Conservation (phyloP, 768 basidiomycete genomes). For the Holtermanniella nyarrowii region DNA sequence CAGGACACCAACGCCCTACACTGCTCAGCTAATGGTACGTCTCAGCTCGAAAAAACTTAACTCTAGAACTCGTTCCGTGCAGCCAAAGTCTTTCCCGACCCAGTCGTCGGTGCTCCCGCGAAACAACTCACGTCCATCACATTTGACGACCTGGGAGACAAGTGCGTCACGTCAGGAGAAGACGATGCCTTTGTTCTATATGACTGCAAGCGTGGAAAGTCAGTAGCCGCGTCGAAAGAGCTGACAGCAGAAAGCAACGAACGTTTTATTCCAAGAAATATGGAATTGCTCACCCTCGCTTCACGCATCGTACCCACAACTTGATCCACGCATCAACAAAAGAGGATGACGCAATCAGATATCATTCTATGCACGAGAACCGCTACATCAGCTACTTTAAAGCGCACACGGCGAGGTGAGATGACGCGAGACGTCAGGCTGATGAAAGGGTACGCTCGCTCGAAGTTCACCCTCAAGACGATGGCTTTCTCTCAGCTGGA, state of each 20-base stretch:
- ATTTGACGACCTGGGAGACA: slow-evolving; percentile 85
- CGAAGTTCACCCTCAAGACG: slow-evolving; percentile 82
- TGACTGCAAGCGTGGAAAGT: slow-evolving; percentile 84
- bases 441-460: slow-evolving; percentile 63
- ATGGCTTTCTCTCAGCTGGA: slow-evolving; percentile 90
- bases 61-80: slow-evolving; percentile 41
- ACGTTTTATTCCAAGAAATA: slow-evolving; percentile 89
- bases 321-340: slow-evolving; percentile 89
- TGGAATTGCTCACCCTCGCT: slow-evolving; percentile 85
- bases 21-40: not conserved
- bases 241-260: slow-evolving; percentile 50
- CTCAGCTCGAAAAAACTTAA: not conserved
- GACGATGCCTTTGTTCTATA: slow-evolving; percentile 88
- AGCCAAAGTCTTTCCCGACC: slow-evolving; percentile 73
- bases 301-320: slow-evolving; percentile 79
- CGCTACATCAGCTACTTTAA: slow-evolving; percentile 91
- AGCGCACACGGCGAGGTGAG: slow-evolving; percentile 68
- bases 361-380: slow-evolving; percentile 92
- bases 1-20: not conserved
- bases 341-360: slow-evolving; percentile 76
- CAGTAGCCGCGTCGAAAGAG: slow-evolving; percentile 46
- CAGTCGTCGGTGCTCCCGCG: slow-evolving; percentile 50
- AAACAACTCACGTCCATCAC: slow-evolving; percentile 62
- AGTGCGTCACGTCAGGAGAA: slow-evolving; percentile 73
- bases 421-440: not conserved